A percentile compares a stretch with the other conserved stretches of the same genome.
Conservation (phyloP, 352 stramenopile genomes). For the Pythium apleroticum region DNA sequence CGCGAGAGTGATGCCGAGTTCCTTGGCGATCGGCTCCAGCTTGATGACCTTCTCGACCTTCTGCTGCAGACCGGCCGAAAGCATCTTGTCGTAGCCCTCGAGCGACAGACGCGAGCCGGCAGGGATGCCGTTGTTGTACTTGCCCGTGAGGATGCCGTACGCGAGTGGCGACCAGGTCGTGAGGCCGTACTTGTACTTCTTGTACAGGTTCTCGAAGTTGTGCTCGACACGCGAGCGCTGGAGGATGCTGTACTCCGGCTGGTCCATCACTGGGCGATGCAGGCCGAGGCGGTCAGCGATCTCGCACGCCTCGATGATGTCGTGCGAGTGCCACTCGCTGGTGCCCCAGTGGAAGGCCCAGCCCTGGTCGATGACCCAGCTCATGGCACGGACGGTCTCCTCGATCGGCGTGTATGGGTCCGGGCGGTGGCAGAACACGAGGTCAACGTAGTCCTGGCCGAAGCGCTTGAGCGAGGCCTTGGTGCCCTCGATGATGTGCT, state of each 20-base stretch:
- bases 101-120: slow-evolving; percentile 63
- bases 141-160: slow-evolving; percentile 70
- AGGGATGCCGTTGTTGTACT: slow-evolving; percentile 80
- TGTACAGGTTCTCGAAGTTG: slow-evolving; percentile 71
- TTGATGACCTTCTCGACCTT: slow-evolving; percentile 45
- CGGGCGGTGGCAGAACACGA: slow-evolving; percentile 69
- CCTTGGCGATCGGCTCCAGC: slow-evolving; percentile 53
- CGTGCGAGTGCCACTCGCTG: slow-evolving; percentile 65
- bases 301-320: slow-evolving; percentile 68
- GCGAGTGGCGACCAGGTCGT: slow-evolving; percentile 75
- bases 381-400: slow-evolving; percentile 73
- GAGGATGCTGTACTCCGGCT: slow-evolving; percentile 77
- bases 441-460: slow-evolving; percentile 55
- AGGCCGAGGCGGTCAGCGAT: slow-evolving; percentile 44
- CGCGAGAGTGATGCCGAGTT: slow-evolving; percentile 56
- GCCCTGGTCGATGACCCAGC: slow-evolving; percentile 57
- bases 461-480: slow-evolving; percentile 60
- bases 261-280: slow-evolving; percentile 46
- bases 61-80: slow-evolving; percentile 49
- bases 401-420: slow-evolving; percentile 65
- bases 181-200: slow-evolving; percentile 70
- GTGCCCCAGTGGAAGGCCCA: slow-evolving; percentile 75
- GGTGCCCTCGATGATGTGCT: slow-evolving; percentile 59
- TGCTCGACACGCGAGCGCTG: slow-evolving; percentile 67
- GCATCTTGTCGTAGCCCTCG: slow-evolving; percentile 44